Evolutionary conservation across 2,329 filamentous ascomycete species (phyloP).

Genomic region (Alternaria angustiovoidea): DNA sequence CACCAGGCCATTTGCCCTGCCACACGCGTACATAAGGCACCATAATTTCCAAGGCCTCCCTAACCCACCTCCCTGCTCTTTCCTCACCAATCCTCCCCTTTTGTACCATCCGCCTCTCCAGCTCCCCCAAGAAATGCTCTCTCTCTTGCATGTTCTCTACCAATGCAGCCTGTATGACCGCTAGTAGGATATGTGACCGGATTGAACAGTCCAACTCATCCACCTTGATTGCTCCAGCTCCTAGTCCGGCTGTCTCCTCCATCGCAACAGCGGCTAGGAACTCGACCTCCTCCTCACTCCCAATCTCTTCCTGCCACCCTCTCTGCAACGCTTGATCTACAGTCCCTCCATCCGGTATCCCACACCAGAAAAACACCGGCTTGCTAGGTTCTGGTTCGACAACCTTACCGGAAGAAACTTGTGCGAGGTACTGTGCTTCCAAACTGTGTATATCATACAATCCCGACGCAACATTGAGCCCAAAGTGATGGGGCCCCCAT

Average conservation of each 20-base stretch:
- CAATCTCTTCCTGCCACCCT: conserved; percentile 10
- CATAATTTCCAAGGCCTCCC: not conserved
- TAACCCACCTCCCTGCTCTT: conserved; percentile 1
- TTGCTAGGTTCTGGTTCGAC: conserved; percentile 3
- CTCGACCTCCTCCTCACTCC: conserved; percentile 9
- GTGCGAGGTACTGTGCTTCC: conserved; percentile 8
- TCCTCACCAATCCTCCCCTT: not conserved
- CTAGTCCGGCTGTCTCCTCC: conserved; percentile 5
- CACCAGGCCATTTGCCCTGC: not conserved
- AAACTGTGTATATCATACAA: conserved; percentile 14
- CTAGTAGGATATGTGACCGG: conserved; percentile 3
- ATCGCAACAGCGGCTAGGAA: conserved; percentile 9
- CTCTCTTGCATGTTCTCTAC: too few species aligned
- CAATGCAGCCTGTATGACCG: too few species aligned
- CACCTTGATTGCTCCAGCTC: conserved; percentile 1
- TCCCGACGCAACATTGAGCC: conserved; percentile 12
- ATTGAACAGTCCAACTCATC: conserved; percentile 7
- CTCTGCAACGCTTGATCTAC: conserved; percentile 4
- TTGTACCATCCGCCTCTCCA: not conserved
- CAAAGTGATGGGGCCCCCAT: conserved; percentile 12
- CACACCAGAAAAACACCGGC: conserved; percentile 2
- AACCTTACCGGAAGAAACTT: not conserved
- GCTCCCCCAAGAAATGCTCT: not conserved
- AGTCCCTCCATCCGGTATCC: conserved; percentile 1
- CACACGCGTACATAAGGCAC: not conserved